phyloP scores from a whole-genome alignment of 31 red algal genomes.

The Bonnemaisonia californica region DNA sequence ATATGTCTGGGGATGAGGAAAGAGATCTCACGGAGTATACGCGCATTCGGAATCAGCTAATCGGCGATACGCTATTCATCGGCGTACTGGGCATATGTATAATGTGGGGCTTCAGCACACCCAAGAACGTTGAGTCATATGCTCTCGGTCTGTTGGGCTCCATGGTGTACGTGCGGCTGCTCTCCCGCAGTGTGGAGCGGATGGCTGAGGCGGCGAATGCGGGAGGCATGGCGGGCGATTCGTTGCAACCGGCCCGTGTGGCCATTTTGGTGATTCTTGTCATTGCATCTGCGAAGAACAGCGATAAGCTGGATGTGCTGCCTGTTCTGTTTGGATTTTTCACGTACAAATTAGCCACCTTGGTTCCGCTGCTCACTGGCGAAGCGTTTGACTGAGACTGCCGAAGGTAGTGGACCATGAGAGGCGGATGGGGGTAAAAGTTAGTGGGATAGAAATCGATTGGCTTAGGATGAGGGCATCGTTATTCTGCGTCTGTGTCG shows the following conservation, averaged over 20 bases:
- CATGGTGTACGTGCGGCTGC: constrained; percentile 64
- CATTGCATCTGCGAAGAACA: constrained; percentile 50
- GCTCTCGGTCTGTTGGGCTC: constrained; percentile 34
- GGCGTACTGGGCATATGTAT: constrained; percentile 47
- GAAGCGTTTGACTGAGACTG: constrained; percentile 55
- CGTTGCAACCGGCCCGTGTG: constrained; percentile 59
- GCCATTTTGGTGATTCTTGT: constrained; percentile 51
- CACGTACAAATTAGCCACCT: constrained; percentile 68
- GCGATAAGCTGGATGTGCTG: constrained; percentile 50
- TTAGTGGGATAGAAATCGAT: not conserved
- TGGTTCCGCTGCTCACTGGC: constrained; percentile 67
- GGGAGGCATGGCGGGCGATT: constrained; percentile 26
- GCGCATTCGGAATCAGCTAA: constrained; percentile 42
- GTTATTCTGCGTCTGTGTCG: no score
- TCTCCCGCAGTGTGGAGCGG: constrained; percentile 62
- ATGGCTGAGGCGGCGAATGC: constrained; percentile 41
- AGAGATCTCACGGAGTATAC: constrained; percentile 40
- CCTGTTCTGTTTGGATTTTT: constrained; percentile 79
- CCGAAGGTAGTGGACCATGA: not conserved
- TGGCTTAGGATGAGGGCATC: not conserved
- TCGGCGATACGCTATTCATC: constrained; percentile 57
- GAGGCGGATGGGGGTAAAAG: not conserved
- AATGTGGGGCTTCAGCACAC: constrained; percentile 25
- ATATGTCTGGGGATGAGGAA: not conserved
- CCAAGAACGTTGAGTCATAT: constrained; percentile 49